A percentile compares a stretch with the other conserved stretches of the same genome.
phyloP scores from a whole-genome alignment of 164 flowering plant species.

The Macadamia integrifolia region DNA sequence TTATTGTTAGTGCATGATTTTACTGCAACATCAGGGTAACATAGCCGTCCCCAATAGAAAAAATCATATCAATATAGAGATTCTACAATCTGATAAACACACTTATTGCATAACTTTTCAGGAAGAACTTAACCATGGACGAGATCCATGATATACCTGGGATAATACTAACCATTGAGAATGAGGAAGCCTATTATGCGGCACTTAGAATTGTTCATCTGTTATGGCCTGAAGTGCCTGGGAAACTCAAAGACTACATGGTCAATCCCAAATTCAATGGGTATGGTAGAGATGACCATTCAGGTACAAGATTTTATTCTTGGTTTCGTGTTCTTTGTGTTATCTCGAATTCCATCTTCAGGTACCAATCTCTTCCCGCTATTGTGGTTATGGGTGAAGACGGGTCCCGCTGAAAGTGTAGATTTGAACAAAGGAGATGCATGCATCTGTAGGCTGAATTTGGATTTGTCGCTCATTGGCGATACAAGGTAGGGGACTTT shows the following conservation, averaged over 20 bases:
- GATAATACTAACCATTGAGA: slow-evolving; percentile 73
- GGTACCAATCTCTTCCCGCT: slow-evolving; percentile 91
- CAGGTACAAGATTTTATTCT: not conserved
- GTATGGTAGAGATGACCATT: slow-evolving; percentile 31
- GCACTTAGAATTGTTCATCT: slow-evolving; percentile 65
- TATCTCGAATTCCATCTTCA: slow-evolving; percentile 18
- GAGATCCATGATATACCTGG: slow-evolving; percentile 94
- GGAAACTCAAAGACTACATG: slow-evolving; percentile 86
- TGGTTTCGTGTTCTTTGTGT: not conserved
- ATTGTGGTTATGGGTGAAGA: slow-evolving; percentile 73
- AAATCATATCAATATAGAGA: no score
- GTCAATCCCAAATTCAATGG: slow-evolving; percentile 75
- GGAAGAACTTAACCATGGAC: slow-evolving; percentile 84
- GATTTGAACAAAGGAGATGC: slow-evolving; percentile 87
- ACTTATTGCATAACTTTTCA: slow-evolving; percentile 21
- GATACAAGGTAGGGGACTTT: slow-evolving; percentile 88
- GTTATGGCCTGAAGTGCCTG: slow-evolving; percentile 84
- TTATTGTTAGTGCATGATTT: no score
- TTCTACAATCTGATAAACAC: no score
- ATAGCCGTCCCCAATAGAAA: no score
- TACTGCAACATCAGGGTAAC: not conserved
- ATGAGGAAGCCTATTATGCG: slow-evolving; percentile 72
- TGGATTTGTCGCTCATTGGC: slow-evolving; percentile 99
- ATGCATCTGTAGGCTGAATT: slow-evolving; percentile 78
- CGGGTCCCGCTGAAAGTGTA: slow-evolving; percentile 82